Conservation (phyloP, 768 basidiomycete species). For the Mycena chlorophos region DNA sequence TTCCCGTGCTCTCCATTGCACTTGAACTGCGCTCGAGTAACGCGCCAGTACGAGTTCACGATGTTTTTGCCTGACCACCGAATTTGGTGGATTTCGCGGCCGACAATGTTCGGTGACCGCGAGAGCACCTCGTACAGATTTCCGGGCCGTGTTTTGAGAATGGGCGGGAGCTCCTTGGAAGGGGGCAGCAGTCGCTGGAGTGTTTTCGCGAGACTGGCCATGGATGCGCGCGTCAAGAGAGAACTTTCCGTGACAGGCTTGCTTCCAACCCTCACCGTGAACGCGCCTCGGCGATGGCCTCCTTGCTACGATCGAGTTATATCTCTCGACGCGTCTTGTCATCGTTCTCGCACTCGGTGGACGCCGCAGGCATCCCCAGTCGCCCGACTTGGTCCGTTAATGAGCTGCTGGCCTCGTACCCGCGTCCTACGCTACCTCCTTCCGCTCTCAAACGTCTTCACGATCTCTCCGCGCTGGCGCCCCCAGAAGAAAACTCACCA, state of each 20-base stretch:
- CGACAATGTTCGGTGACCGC: conserved; percentile 63
- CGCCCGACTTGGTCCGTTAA: conserved; percentile 81
- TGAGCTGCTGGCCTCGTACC: conserved; percentile 74
- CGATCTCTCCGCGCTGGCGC: conserved; percentile 68
- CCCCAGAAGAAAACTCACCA: conserved; percentile 58
- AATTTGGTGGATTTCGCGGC: conserved; percentile 66
- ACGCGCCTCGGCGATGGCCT: neutral
- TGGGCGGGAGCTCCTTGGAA: conserved; percentile 51
- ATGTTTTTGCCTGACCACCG: conserved; percentile 76
- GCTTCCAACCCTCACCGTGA: no score
- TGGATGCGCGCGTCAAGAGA: conserved; percentile 23
- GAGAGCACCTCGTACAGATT: conserved; percentile 76
- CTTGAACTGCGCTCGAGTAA: conserved; percentile 73
- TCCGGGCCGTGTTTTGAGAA: conserved; percentile 55
- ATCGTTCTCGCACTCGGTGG: conserved; percentile 35
- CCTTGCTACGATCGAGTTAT: conserved; percentile 20
- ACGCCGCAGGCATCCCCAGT: conserved; percentile 63
- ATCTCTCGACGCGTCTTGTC: conserved; percentile 14
- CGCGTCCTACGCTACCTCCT: conserved; percentile 60
- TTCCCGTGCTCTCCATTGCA: conserved; percentile 74
- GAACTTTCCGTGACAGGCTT: conserved; percentile 20
- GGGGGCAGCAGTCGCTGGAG: conserved; percentile 59
- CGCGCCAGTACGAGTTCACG: conserved; percentile 67
- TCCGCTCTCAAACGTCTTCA: conserved; percentile 64
- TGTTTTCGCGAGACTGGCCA: conserved; percentile 39